Evolutionary conservation across 192 early-diverging fungal species (phyloP), one percentile per base, ranked within the genome.

Genomic region (Gryganskiella cystojenkinii): DNA sequence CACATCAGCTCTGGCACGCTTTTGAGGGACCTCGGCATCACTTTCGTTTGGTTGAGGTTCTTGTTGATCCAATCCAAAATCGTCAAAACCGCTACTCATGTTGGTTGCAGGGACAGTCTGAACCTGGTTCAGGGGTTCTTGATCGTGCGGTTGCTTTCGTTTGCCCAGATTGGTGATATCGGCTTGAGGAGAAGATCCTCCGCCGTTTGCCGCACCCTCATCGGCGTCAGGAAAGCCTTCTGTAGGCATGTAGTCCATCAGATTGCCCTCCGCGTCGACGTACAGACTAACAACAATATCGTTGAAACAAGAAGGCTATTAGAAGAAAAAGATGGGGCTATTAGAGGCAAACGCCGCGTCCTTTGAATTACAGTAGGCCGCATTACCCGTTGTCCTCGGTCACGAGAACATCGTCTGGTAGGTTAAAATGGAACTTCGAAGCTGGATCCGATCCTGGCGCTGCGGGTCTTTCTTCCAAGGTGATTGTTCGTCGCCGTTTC

Each of bases 311-410:
- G n/a, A n/a, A n/a, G n/a, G n/a, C n/a, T n/a, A n/a, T n/a, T n/a
- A 53, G 10, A 15, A 46, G 0, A 54, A 45, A 45, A 25, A 4
- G 7, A 28, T 13, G 37, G 19, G 9, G 17, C 7, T 25, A 45
- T 27, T 13, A 35, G 15, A 17, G 13, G 50, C 2, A 4, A 42
- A 30, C 33, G 47, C 42, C 4, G 11, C 11, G 24, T 20, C 44
- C 17, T 27, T 14, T 3, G 15, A 31, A 40, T 4, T 63, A 34
- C 3, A 17, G 3, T 44, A 15, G n/a, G n/a, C n/a, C n/a, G n/a
- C n/a, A n/a, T n/a, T 67, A 78, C 74, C 74, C 64, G 20, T 35
- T 33, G 37, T 78, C 66, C 4, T 78, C 66, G 24, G 8, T 40
- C 9, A 64, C 56, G 7, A 78, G 17, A 4, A 37, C 67, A 8